Base-by-base conservation (phyloP, 2,329 filamentous ascomycete genomes). In the Cadophora luteo-olivacea region DNA sequence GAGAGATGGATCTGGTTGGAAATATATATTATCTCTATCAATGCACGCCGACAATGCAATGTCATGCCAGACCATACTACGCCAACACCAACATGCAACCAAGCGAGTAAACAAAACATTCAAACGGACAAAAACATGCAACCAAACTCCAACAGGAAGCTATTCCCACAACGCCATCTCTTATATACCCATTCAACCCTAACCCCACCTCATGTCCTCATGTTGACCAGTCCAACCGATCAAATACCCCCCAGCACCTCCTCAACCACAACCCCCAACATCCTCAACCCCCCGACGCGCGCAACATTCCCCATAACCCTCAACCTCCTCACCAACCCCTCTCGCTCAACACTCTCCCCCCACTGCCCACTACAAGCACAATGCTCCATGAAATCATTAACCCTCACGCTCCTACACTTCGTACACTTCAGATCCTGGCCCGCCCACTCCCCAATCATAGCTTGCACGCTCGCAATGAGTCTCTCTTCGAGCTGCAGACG, bases 351-450 rank as follows among this genome's bases (percentile, higher is more conserved):
- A 24, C 89, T 92, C 72, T 88, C 88, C 22, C 85, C 86, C 96
- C 96, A 99, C 68, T 87, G 86, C 3, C 96, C 96, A 70, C 92
- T 93, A 83, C 96, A 99, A 12, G 90, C 91, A 80, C 97, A 99
- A 80, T 98, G 94, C 79, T 97, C 95, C 89, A 96, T 94, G 75
- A 98, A 97, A 76, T 97, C 95, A 78, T 97, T 98, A 51, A 92
- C 85, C 77, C 93, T 84, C 49, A 97, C 80, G 74, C 93, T 93
- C 38, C 86, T 88, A 78, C 89, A 92, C 68, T 86, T 84, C 0
- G 60, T 68, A 73, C 96, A 99, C 80, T 93, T 93, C 68, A 98
- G 81, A 79, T 99, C 96, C 81, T 98, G 95, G 41, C 91, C 92
- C 71, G 89, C 86, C 94, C 97, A 99, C 75, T 91, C 89, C 32